phyloP scores from a whole-genome alignment of 345 rosid genomes.

The Lepidium aucheri region DNA sequence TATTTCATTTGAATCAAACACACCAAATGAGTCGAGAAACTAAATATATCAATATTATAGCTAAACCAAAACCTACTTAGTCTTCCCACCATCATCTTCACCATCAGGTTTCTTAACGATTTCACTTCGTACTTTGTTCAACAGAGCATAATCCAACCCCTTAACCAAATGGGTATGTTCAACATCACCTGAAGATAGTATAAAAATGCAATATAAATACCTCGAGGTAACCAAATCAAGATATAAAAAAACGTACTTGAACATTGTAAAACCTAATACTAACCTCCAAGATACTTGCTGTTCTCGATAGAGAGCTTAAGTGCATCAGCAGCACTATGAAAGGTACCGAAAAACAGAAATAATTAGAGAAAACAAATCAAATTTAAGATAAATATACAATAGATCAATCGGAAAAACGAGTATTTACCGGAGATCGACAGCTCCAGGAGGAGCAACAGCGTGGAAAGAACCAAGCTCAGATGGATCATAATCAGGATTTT shows the following conservation, averaged over 20 bases:
- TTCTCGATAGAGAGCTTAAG: constrained; percentile 84
- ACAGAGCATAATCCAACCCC: constrained; percentile 89
- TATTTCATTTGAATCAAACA: not conserved
- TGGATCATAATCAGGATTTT: constrained; percentile 89
- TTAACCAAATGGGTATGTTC: constrained; percentile 98
- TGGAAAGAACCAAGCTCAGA: constrained; percentile 82
- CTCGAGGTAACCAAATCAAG: not conserved
- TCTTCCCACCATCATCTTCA: constrained; percentile 56
- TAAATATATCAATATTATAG: not conserved
- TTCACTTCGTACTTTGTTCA: constrained; percentile 89
- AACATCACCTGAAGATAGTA: constrained; percentile 59
- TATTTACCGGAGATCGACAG: constrained; percentile 52
- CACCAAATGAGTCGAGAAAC: not conserved
- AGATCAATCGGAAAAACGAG: not conserved
- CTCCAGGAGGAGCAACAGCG: constrained; percentile 96
- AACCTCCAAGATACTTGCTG: constrained; percentile 99
- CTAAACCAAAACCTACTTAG: constrained; percentile 35
- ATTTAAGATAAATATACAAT: not conserved
- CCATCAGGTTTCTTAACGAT: constrained; percentile 81
- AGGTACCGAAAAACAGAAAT: not conserved
- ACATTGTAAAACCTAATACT: constrained; percentile 3
- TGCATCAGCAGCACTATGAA: constrained; percentile 59
- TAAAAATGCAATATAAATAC: not conserved
- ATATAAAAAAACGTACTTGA: not conserved
- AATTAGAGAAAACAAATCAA: not conserved